phyloP scores from a whole-genome alignment of 768 basidiomycete species.

The Kwoniella sp. region DNA sequence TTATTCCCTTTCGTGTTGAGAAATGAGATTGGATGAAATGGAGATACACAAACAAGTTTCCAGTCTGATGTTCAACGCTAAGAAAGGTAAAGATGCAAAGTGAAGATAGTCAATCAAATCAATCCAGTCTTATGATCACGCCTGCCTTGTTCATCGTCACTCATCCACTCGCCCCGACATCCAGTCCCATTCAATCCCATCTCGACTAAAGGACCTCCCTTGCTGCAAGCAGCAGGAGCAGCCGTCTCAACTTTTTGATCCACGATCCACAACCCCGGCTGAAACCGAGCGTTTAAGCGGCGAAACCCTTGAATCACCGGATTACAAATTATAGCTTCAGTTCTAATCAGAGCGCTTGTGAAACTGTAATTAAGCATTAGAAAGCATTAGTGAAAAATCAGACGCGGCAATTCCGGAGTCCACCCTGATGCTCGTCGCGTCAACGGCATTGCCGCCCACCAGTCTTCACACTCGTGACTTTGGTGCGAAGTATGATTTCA shows the following conservation, averaged over 20 bases:
- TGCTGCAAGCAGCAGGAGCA: too few species aligned
- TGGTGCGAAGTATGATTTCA: neutral
- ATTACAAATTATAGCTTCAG: neutral
- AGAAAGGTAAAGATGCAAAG: too few species aligned
- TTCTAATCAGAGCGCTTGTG: neutral
- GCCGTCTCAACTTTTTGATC: constrained; percentile 1
- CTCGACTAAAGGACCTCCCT: too few species aligned
- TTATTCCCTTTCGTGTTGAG: too few species aligned
- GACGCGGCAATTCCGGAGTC: neutral
- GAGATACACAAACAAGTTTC: too few species aligned
- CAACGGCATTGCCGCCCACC: constrained; percentile 1
- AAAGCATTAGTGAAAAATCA: neutral
- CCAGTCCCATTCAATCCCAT: too few species aligned
- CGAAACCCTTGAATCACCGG: neutral
- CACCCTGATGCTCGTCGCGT: neutral
- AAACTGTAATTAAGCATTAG: neutral
- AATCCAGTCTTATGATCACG: too few species aligned
- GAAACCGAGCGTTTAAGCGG: neutral
- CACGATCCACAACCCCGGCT: neutral
- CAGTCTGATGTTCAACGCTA: too few species aligned
- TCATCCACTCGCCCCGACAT: too few species aligned
- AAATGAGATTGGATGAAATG: too few species aligned
- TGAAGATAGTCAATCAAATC: too few species aligned
- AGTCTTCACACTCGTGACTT: neutral
- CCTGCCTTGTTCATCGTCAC: too few species aligned